Percentiles rank a stretch among this genome's conserved stretches.
These are phyloP conservation scores for Collybiopsis luxurians DNA, from an alignment of 768 basidiomycete species.

Conservation along the genomic window DNA sequence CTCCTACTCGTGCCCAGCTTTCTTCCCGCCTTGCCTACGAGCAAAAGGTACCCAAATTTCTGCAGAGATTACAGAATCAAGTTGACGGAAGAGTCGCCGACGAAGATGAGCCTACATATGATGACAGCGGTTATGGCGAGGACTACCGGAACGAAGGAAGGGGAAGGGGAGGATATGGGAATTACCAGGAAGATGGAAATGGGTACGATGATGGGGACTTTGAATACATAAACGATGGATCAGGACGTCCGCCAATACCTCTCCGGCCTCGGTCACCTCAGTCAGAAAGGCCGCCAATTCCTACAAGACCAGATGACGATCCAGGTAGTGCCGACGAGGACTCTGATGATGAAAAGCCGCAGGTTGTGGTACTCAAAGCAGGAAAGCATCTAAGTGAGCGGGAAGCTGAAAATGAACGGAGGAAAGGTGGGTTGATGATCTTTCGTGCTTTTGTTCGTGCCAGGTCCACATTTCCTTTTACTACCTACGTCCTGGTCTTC, in stretches of 20 bases:
- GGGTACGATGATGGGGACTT: slow-evolving; percentile 29
- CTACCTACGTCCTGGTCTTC: not conserved
- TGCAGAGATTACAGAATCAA: slow-evolving; percentile 39
- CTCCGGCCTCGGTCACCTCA: slow-evolving; percentile 13
- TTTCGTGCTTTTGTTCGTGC: slow-evolving; percentile 5
- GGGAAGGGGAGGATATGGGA: not conserved
- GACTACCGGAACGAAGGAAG: not conserved
- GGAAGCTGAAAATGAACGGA: slow-evolving; percentile 55
- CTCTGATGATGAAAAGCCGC: slow-evolving; percentile 51
- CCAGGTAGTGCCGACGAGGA: slow-evolving; percentile 53
- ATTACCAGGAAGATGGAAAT: not conserved
- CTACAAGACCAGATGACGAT: slow-evolving; percentile 41
- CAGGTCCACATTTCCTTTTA: too few relatives aligned
- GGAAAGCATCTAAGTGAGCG: slow-evolving; percentile 60
- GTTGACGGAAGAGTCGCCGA: slow-evolving; percentile 30
- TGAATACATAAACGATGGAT: slow-evolving; percentile 38
- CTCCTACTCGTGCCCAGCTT: slow-evolving; percentile 43
- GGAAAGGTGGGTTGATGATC: slow-evolving; percentile 36
- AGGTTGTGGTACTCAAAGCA: slow-evolving; percentile 32
- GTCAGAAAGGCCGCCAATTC: slow-evolving; percentile 36
- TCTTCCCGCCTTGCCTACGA: slow-evolving; percentile 48
- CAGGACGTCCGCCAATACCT: slow-evolving; percentile 49
- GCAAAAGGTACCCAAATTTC: slow-evolving; percentile 39
- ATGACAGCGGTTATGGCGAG: not conserved
- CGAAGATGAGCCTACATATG: slow-evolving; percentile 22